These are phyloP conservation scores for Hirsutella thompsonii DNA, from an alignment of 2,329 filamentous ascomycete species.

Conservation along the genomic window DNA sequence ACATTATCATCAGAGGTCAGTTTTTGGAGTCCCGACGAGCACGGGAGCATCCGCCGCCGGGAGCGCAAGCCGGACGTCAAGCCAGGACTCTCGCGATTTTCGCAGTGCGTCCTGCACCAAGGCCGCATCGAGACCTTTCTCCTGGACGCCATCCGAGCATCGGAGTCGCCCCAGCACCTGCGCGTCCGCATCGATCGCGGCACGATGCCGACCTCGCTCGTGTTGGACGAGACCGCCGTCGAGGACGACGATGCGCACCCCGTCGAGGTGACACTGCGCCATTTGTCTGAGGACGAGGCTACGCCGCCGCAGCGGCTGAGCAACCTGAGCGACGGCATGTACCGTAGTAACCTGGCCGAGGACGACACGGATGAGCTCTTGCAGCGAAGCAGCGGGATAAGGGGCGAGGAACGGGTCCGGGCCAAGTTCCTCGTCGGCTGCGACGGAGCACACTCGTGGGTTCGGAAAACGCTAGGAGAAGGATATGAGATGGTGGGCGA, in stretches of 20 bases:
- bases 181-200: slow-evolving; percentile 43
- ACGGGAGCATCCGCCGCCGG: slow-evolving; percentile 42
- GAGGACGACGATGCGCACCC: slow-evolving; percentile 43
- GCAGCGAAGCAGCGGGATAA: slow-evolving; percentile 6
- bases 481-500: slow-evolving; percentile 41
- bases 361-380: slow-evolving; percentile 44
- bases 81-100: slow-evolving; percentile 46
- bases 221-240: slow-evolving; percentile 36
- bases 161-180: slow-evolving; percentile 24
- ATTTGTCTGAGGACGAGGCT: slow-evolving; percentile 44
- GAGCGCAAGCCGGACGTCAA: slow-evolving; percentile 51
- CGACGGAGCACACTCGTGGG: slow-evolving; percentile 58
- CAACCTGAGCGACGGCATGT: slow-evolving; percentile 36
- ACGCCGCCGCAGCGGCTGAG: slow-evolving; percentile 26
- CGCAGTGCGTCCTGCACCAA: slow-evolving; percentile 57
- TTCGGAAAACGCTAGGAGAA: slow-evolving; percentile 38
- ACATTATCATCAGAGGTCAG: no score
- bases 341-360: slow-evolving; percentile 42
- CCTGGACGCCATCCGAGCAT: slow-evolving; percentile 43
- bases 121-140: slow-evolving; percentile 58
- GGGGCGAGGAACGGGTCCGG: slow-evolving; percentile 14
- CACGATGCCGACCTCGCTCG: slow-evolving; percentile 41
- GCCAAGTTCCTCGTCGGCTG: slow-evolving; percentile 52
- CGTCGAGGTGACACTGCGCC: slow-evolving; percentile 43
- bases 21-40: slow-evolving; percentile 47